phyloP scores from a whole-genome alignment of 1,284 basidiomycete genomes.

The Heterobasidion parviporum region DNA sequence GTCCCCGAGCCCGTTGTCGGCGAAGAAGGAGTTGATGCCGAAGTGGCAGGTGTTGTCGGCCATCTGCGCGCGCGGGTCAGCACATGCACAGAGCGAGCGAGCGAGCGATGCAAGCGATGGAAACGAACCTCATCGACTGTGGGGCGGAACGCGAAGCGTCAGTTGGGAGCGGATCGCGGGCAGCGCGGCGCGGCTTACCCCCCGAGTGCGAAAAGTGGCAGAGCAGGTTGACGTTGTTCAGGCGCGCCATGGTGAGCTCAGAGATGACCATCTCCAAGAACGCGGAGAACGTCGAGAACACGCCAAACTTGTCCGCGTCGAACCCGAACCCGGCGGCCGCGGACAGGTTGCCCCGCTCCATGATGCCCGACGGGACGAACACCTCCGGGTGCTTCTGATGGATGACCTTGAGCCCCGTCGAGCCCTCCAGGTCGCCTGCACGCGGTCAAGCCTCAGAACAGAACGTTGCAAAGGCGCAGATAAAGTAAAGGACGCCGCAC shows the following conservation, averaged over 20 bases:
- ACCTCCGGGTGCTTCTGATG: slow-evolving; percentile 85
- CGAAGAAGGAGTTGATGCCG: slow-evolving; percentile 79
- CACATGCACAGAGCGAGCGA: neutral
- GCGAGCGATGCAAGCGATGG: neutral
- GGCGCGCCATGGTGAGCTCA: slow-evolving; percentile 83
- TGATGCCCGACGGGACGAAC: slow-evolving; percentile 76
- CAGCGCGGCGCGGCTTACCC: slow-evolving; percentile 28
- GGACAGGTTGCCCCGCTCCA: slow-evolving; percentile 78
- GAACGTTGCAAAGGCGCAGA: slow-evolving; percentile 1
- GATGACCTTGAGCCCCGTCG: slow-evolving; percentile 78
- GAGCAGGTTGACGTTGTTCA: slow-evolving; percentile 80
- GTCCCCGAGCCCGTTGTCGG: slow-evolving; percentile 78
- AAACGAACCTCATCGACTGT: neutral
- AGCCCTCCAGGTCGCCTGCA: slow-evolving; percentile 74
- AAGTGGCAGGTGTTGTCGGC: slow-evolving; percentile 85
- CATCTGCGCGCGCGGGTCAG: slow-evolving; percentile 31
- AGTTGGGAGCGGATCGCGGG: no score
- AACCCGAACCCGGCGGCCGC: slow-evolving; percentile 85
- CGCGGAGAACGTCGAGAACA: slow-evolving; percentile 82
- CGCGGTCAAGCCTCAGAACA: neutral
- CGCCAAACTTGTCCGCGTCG: slow-evolving; percentile 63
- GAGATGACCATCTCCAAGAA: slow-evolving; percentile 86
- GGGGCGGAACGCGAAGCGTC: neutral
- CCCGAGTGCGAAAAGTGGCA: slow-evolving; percentile 85
- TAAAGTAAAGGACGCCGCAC: slow-evolving; percentile 28